A percentile compares a stretch with the other conserved stretches of the same genome.
phyloP scores from a whole-genome alignment of 805 yeast species.

The Zygoascus tannicola region DNA sequence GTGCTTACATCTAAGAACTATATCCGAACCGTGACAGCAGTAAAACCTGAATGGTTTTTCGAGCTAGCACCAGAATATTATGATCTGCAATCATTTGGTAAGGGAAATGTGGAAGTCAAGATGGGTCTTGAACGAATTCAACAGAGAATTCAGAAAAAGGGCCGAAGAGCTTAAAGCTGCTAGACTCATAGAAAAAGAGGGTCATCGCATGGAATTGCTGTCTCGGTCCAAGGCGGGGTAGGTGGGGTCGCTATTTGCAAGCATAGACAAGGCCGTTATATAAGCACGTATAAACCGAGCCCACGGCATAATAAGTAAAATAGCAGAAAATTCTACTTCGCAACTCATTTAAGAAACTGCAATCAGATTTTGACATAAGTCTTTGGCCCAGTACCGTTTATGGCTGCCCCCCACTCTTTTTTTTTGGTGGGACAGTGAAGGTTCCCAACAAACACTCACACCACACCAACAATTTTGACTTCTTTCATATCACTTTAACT shows the following conservation, averaged over 20 bases:
- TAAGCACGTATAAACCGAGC: too few relatives aligned
- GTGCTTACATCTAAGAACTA: slow-evolving; percentile 90
- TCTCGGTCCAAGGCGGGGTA: too few relatives aligned
- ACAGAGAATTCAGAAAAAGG: slow-evolving; percentile 30
- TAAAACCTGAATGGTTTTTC: slow-evolving; percentile 87
- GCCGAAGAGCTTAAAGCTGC: too few relatives aligned
- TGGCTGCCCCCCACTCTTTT: not conserved
- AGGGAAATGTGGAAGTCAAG: slow-evolving; percentile 67
- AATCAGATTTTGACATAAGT: too few relatives aligned
- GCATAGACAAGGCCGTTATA: too few relatives aligned
- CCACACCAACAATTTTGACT: not conserved
- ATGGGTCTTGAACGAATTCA: slow-evolving; percentile 56
- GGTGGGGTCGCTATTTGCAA: too few relatives aligned
- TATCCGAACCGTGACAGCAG: slow-evolving; percentile 84
- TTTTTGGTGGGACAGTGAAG: slow-evolving; percentile 1
- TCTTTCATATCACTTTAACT: not conserved
- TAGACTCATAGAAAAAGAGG: too few relatives aligned
- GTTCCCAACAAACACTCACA: not conserved
- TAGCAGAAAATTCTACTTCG: too few relatives aligned
- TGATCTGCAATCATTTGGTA: slow-evolving; percentile 49
- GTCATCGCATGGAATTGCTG: too few relatives aligned
- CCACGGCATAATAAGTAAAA: too few relatives aligned
- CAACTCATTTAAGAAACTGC: too few relatives aligned
- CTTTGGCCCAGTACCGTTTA: too few relatives aligned
- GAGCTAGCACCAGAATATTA: slow-evolving; percentile 71